Evolutionary conservation across 768 basidiomycete genomes (phyloP), one percentile per base, ranked within the genome.

Genomic region (Rhodotorula sphaerocarpa): DNA sequence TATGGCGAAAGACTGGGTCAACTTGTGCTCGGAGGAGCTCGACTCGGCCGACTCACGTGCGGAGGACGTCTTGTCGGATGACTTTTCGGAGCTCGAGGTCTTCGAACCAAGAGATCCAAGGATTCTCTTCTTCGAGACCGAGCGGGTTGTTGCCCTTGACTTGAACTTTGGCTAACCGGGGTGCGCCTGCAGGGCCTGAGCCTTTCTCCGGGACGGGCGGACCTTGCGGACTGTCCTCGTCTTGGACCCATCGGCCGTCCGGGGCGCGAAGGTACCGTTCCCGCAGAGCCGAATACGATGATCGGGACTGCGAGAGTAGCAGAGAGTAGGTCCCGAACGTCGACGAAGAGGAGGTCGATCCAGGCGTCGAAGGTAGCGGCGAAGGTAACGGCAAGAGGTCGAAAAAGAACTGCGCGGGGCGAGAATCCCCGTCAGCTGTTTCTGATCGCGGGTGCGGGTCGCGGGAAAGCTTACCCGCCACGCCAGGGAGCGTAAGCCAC

Each of bases 81-180:
- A 83, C 88, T 73, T 86, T 90, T 41, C 91, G 81, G 43, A 96
- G 78, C 62, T 97, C 95, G 23, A 91, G 80, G 44, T 90, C 82
- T 33, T 83, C 79, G 75, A 96, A 99, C 89, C 90, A 97, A 50
- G 84, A 82, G 70, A 84, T 86, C 95, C 95, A 99, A 15, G 92
- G 92, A 75, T 92, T 95, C 84, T 92, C 47, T 5, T 66, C 52
- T 12, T 59, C 58, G 30, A 61, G 50, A 7, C 54, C 57, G 28
- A 65, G 55, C n/a, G 61, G 59, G 27, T 65, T 59, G 50, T 69
- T 61, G n/a, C 50, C 56, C 41, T 47, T 50, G 14, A 46, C 59
- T 28, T 56, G 50, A 12, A 56, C 34, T 50, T 54, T 55, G n/a
- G 51, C 46, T 16, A 47, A 63, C 54, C 61, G 77, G 50, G 58